Evolutionary conservation across 176 grass and related monocot genomes (phyloP), one percentile per base, ranked within the genome.

Genomic region (Avena sativa): DNA sequence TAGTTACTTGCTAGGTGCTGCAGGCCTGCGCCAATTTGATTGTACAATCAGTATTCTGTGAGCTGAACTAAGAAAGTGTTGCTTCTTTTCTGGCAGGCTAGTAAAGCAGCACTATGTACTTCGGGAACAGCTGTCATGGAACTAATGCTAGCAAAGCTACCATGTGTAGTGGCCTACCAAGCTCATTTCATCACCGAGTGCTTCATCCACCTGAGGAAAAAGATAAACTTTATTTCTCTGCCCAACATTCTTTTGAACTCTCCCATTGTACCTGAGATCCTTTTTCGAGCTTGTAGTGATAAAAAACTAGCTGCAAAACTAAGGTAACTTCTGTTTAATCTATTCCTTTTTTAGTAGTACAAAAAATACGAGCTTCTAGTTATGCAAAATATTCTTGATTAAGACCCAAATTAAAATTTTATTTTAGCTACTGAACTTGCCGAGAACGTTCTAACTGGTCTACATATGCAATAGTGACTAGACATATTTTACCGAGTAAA

Each of bases 101-200:
- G 97, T 91, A 94, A 83, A 87, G 97, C 76, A 64, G 94, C 93
- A 81, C 74, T 98, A 87, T 98, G 97, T 87, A 94, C 94, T 88
- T 98, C 90, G 8, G 96, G 97, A 82, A 92, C 94, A 73, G 92
- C 92, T 85, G 97, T 98, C 81, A 94, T 96, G 94, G 97, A 98
- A 84, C 81, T 96, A 61, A 91, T 90, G 87, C 61, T 98, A 61
- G 90, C 92, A 44, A 91, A 89, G 75, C 60, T 98, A 76, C 92
- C 96, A 26, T 93, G 89, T 87, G 87, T 96, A 23, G 96, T 98
- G 84, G 88, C 96, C 81, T 96, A 98, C 83, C 86, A 65, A 84
- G 92, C 96, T 88, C 93, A 98, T 92, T 81, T 93, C 43, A 88
- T 98, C 74, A 98, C 96, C 14, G 92, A 98, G 86, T 96, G 84